Base-by-base conservation (phyloP, 176 grass and related monocot genomes). In the Oropetium thomaeum region DNA sequence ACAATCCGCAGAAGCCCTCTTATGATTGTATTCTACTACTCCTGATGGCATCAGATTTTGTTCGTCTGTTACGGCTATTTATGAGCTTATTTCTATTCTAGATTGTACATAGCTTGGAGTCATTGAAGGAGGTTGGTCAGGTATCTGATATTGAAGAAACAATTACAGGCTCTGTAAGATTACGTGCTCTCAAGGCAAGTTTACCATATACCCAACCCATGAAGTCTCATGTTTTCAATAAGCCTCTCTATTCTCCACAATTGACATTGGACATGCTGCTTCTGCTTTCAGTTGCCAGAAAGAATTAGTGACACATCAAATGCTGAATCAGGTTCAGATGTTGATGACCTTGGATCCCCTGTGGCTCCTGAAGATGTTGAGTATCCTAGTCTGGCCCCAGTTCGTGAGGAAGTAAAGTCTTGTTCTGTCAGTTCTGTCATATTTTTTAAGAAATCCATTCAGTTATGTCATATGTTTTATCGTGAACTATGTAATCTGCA, bases 321-420 rank as follows among this genome's bases (percentile, higher is more conserved):
- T 77, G 80, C 86, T 80, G 96, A 99, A 90, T 96, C 92, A 76
- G 80, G 96, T 68, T 99, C 92, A 58, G 96, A 96, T 80, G 65
- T 67, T 73, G 92, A 99, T 73, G 91, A 96, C 65, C 60, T 89
- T 75, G 80, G 90, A 39, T 93, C 90, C 67, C 87, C 90, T 60
- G 16, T 67, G 23, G 87, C 74, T 66, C 81, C 74, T 79, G 84
- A 80, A 70, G 85, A 80, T 79, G 73, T 81, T 75, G 89, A 98
- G 72, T 92, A 89, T 85, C 81, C 74, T 84, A 79, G 79, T 82
- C 85, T 99, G 87, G 81, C 92, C 63, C 89, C 89, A 66, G 92
- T 99, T 78, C 82, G 52, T 67, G 92, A 99, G 89, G 96, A 99
- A 82, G 91, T 92, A 77, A 81, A 77, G 34, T 64, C 39, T 70